Percentiles rank a stretch among this genome's conserved stretches.
These are phyloP conservation scores for Forsythia viridissima DNA, from an alignment of 257 asterid genomes.

Conservation along the genomic window DNA sequence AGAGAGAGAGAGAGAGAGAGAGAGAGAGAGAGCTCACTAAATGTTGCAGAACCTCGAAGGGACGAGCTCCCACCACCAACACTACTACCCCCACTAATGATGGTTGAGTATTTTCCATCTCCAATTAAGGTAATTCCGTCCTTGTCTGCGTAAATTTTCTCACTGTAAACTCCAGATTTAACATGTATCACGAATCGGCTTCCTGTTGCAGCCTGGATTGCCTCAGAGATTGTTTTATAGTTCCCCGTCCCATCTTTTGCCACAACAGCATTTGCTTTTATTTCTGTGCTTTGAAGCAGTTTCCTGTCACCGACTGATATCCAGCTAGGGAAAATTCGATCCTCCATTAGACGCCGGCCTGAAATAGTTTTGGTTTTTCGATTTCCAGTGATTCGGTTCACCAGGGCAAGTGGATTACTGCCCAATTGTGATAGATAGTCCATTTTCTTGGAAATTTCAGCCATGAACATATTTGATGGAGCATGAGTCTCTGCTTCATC, in stretches of 20 bases:
- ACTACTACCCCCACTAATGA: slow-evolving; percentile 47
- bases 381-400: slow-evolving; percentile 42
- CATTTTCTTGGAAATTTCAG: slow-evolving; percentile 54
- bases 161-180: slow-evolving; percentile 71
- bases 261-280: slow-evolving; percentile 58
- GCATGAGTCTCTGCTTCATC: slow-evolving; percentile 44
- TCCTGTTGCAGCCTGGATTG: slow-evolving; percentile 58
- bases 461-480: slow-evolving; percentile 33
- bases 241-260: slow-evolving; percentile 81
- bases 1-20: background rate
- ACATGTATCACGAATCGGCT: slow-evolving; percentile 66
- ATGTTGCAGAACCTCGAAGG: slow-evolving; percentile 63
- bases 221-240: slow-evolving; percentile 54
- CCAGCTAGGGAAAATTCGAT: slow-evolving; percentile 50
- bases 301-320: slow-evolving; percentile 44
- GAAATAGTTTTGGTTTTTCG: background rate
- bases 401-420: slow-evolving; percentile 67
- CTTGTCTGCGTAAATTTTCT: slow-evolving; percentile 51
- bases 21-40: slow-evolving; percentile 41
- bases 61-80: slow-evolving; percentile 55
- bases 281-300: slow-evolving; percentile 40
- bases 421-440: slow-evolving; percentile 47
- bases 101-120: slow-evolving; percentile 67
- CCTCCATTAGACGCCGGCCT: slow-evolving; percentile 23
- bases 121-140: slow-evolving; percentile 80